Conservation (phyloP, 2,329 filamentous ascomycete genomes). For the Periconia sp. region DNA sequence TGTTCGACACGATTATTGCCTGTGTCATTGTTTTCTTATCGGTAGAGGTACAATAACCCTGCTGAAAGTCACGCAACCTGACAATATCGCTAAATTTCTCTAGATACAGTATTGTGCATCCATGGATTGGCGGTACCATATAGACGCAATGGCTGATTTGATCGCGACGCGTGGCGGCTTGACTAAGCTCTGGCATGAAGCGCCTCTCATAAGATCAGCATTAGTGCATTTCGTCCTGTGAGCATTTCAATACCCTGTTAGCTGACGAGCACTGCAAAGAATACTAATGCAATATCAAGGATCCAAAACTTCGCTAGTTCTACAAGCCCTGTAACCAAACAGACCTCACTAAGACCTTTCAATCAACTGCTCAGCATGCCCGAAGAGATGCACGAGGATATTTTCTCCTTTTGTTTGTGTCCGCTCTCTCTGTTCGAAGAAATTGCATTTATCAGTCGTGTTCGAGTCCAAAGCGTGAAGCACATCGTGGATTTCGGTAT, state of each 20-base stretch:
- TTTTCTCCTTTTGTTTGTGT: conserved; percentile 1
- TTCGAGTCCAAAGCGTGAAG: neutral
- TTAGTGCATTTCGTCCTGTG: neutral
- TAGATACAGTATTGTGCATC: conserved; percentile 4
- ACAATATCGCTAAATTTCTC: neutral
- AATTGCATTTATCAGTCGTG: conserved; percentile 2
- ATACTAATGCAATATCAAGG: neutral
- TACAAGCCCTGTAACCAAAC: neutral
- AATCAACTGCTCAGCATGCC: conserved; percentile 2
- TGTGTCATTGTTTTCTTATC: conserved; percentile 1
- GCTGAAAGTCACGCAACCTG: neutral
- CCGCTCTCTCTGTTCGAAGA: neutral
- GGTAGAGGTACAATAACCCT: neutral
- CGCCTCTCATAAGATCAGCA: neutral
- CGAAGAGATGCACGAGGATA: conserved; percentile 1
- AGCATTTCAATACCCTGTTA: neutral
- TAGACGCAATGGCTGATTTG: conserved; percentile 1
- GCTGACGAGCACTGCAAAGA: neutral
- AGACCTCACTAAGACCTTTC: neutral
- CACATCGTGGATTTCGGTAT: neutral
- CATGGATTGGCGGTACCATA: conserved; percentile 2
- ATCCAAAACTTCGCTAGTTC: conserved; percentile 2
- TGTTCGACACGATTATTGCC: neutral
- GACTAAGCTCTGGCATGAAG: conserved; percentile 1
- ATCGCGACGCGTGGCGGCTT: neutral